Conservation (phyloP, 495 filamentous ascomycete species). For the Hypoxylon trugodes region DNA sequence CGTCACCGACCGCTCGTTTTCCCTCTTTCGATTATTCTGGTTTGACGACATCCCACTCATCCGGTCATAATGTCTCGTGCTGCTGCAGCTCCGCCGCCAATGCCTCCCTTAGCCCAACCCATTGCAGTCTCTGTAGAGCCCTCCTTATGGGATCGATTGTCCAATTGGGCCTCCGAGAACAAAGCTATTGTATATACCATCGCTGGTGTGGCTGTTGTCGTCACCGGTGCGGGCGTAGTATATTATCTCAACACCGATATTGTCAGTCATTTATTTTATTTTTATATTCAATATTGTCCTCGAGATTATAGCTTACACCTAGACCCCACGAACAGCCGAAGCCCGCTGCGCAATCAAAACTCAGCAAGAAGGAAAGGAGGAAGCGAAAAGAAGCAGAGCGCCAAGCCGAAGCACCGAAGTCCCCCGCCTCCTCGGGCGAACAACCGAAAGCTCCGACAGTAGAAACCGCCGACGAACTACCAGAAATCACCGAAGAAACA, state of each 20-base stretch:
- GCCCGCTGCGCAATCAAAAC: slow-evolving; percentile 48
- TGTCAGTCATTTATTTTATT: slow-evolving; percentile 44
- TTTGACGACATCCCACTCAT: slow-evolving; percentile 1
- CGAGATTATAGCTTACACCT: slow-evolving; percentile 4
- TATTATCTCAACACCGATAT: slow-evolving; percentile 77
- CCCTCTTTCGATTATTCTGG: background rate
- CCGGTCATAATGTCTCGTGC: slow-evolving; percentile 51
- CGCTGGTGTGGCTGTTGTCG: slow-evolving; percentile 90
- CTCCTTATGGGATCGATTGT: slow-evolving; percentile 87
- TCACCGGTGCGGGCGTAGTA: slow-evolving; percentile 86
- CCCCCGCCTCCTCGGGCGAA: slow-evolving; percentile 46
- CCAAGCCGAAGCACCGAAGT: slow-evolving; percentile 60
- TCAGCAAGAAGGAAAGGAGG: slow-evolving; percentile 64
- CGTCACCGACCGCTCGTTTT: slow-evolving; percentile 7
- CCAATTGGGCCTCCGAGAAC: slow-evolving; percentile 92
- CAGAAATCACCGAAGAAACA: slow-evolving; percentile 81
- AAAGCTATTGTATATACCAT: slow-evolving; percentile 96
- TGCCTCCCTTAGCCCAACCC: slow-evolving; percentile 48
- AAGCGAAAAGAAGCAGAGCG: slow-evolving; percentile 78
- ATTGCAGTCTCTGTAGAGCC: slow-evolving; percentile 57
- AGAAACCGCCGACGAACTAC: slow-evolving; percentile 78
- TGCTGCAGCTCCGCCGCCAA: slow-evolving; percentile 50
- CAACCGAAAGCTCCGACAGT: slow-evolving; percentile 61
- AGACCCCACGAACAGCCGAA: slow-evolving; percentile 36
- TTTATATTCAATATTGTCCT: background rate